Evolutionary conservation across 805 yeast genomes (phyloP).

Genomic region (Brettanomyces anomalus): DNA sequence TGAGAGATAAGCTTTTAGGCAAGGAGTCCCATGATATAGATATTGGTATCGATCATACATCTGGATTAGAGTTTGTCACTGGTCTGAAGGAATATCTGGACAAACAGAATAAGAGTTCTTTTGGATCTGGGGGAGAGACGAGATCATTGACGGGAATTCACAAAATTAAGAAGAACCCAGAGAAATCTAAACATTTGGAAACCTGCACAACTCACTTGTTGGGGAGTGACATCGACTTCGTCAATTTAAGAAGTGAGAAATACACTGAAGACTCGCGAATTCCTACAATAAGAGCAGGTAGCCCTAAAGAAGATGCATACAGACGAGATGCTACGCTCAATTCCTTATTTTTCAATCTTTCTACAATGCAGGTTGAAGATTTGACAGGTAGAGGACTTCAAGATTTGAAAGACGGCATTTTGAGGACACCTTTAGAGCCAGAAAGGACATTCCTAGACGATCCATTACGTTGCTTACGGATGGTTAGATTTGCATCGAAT

Average conservation of each 20-base stretch:
- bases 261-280: conserved; percentile 79
- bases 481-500: conserved; percentile 78
- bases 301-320: conserved; percentile 84
- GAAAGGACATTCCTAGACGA: conserved; percentile 83
- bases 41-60: conserved; percentile 74
- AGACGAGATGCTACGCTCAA: conserved; percentile 94
- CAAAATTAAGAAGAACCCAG: conserved; percentile 87
- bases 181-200: conserved; percentile 90
- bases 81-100: conserved; percentile 45
- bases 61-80: conserved; percentile 82
- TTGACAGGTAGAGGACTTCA: conserved; percentile 66
- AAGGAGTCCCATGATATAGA: conserved; percentile 79
- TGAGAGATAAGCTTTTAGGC: conserved; percentile 84
- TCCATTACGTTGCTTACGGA: conserved; percentile 80
- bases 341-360: conserved; percentile 81
- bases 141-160: conserved; percentile 40
- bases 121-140: conserved; percentile 2
- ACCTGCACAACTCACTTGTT: conserved; percentile 88
- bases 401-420: conserved; percentile 61
- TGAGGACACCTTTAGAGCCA: conserved; percentile 87
- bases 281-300: conserved; percentile 77
- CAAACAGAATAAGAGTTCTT: conserved; percentile 11
- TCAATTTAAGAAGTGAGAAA: conserved; percentile 79
- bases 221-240: conserved; percentile 87
- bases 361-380: conserved; percentile 67